A percentile compares a stretch with the other conserved stretches of the same genome.
phyloP scores from a whole-genome alignment of 2,329 filamentous ascomycete genomes.

The Xylariaceae sp. region DNA sequence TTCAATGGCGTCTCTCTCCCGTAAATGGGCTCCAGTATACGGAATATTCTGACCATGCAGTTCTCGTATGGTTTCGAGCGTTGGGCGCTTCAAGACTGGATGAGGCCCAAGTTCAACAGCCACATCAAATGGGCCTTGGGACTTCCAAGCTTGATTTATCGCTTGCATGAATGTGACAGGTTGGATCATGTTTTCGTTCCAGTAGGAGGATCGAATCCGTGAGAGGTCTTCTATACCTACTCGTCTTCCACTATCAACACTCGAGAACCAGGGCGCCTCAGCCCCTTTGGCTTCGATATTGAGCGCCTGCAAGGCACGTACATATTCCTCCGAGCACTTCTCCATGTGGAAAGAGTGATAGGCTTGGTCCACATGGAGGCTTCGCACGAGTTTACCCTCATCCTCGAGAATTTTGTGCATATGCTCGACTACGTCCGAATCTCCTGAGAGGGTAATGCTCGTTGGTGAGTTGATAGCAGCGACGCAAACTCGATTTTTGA shows the following conservation, averaged over 20 bases:
- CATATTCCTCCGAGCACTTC: slow-evolving; percentile 19
- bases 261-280: slow-evolving; percentile 5
- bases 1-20: neutral
- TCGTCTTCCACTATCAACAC: neutral
- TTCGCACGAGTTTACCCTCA: slow-evolving; percentile 35
- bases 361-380: slow-evolving; percentile 46
- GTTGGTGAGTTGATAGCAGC: slow-evolving; percentile 44
- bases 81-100: slow-evolving; percentile 8
- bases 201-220: neutral
- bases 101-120: slow-evolving; percentile 18
- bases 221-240: slow-evolving; percentile 15
- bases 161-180: slow-evolving; percentile 28
- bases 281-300: slow-evolving; percentile 30
- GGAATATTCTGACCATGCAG: neutral
- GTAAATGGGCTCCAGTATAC: neutral
- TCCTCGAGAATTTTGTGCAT: slow-evolving; percentile 30
- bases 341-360: slow-evolving; percentile 50
- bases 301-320: slow-evolving; percentile 24
- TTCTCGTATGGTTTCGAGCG: slow-evolving; percentile 4
- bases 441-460: slow-evolving; percentile 46
- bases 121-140: neutral
- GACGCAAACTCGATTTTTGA: slow-evolving; percentile 38
- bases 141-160: slow-evolving; percentile 26
- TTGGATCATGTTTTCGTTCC: neutral
- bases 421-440: slow-evolving; percentile 37